Conservation (phyloP, 352 stramenopile genomes). For the Pythium aquatile region DNA sequence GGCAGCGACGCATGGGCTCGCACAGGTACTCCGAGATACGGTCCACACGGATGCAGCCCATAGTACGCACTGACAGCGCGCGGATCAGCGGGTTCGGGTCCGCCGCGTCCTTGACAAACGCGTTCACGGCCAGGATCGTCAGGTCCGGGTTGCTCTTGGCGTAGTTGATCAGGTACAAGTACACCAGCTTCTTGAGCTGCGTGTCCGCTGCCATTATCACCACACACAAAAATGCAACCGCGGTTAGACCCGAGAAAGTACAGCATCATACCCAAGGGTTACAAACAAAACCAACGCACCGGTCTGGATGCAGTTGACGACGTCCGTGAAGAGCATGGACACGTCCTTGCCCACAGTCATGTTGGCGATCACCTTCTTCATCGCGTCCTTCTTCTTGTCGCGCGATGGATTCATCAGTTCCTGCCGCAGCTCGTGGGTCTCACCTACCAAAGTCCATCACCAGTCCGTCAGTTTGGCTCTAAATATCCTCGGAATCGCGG, state of each 20-base stretch:
- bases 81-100: constrained; percentile 94
- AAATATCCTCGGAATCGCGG: not conserved
- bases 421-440: constrained; percentile 97
- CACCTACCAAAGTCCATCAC: constrained; percentile 36
- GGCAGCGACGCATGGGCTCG: constrained; percentile 93
- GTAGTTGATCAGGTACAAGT: constrained; percentile 99
- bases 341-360: constrained; percentile 99
- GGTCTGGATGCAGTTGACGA: constrained; percentile 99
- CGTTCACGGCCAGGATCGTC: constrained; percentile 99
- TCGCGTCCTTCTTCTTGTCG: constrained; percentile 98
- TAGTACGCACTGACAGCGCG: constrained; percentile 98
- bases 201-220: constrained; percentile 79
- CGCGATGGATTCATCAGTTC: constrained; percentile 97
- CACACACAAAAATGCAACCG: no score
- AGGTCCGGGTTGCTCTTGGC: constrained; percentile 99
- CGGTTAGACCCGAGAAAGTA: not conserved
- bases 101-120: constrained; percentile 94
- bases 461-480: not conserved
- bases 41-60: constrained; percentile 99
- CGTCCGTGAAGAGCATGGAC: constrained; percentile 98
- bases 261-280: not conserved
- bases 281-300: constrained; percentile 35
- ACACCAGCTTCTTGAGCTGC: constrained; percentile 99
- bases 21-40: constrained; percentile 99
- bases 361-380: constrained; percentile 99